A percentile compares a stretch with the other conserved stretches of the same genome.
phyloP scores from a whole-genome alignment of 306 rosid genomes.

The Urtica urens region DNA sequence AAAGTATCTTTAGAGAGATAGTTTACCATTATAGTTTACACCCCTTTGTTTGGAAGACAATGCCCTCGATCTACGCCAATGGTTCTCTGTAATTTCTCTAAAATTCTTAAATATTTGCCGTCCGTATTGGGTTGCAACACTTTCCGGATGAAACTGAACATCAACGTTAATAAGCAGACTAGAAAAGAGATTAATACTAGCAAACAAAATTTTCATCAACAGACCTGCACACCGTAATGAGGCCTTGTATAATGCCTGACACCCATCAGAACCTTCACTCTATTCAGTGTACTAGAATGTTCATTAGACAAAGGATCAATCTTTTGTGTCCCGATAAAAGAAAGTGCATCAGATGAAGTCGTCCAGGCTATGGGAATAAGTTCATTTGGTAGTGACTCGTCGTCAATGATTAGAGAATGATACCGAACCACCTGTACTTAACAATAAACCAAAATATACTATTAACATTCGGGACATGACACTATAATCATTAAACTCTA shows the following conservation, averaged over 20 bases:
- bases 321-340: slow-evolving; percentile 36
- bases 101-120: slow-evolving; percentile 78
- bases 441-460: background rate
- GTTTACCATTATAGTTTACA: slow-evolving; percentile 52
- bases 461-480: too few species aligned
- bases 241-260: slow-evolving; percentile 82
- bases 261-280: slow-evolving; percentile 68
- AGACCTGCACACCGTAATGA: slow-evolving; percentile 97
- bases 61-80: slow-evolving; percentile 56
- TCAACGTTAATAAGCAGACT: slow-evolving; percentile 23
- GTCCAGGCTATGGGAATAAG: slow-evolving; percentile 98
- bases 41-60: slow-evolving; percentile 19
- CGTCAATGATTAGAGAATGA: slow-evolving; percentile 89
- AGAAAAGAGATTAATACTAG: slow-evolving; percentile 4
- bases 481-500: too few species aligned
- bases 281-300: slow-evolving; percentile 22
- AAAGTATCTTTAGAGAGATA: slow-evolving; percentile 8
- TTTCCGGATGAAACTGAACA: slow-evolving; percentile 98
- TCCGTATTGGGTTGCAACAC: slow-evolving; percentile 84
- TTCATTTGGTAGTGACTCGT: slow-evolving; percentile 71
- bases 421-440: slow-evolving; percentile 80
- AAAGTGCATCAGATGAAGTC: slow-evolving; percentile 41
- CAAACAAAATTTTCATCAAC: slow-evolving; percentile 17
- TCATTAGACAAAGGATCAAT: slow-evolving; percentile 25
- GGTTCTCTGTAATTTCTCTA: slow-evolving; percentile 65